These are phyloP conservation scores for Naganishia sp. DNA, from an alignment of 1,284 basidiomycete genomes.

Conservation along the genomic window DNA sequence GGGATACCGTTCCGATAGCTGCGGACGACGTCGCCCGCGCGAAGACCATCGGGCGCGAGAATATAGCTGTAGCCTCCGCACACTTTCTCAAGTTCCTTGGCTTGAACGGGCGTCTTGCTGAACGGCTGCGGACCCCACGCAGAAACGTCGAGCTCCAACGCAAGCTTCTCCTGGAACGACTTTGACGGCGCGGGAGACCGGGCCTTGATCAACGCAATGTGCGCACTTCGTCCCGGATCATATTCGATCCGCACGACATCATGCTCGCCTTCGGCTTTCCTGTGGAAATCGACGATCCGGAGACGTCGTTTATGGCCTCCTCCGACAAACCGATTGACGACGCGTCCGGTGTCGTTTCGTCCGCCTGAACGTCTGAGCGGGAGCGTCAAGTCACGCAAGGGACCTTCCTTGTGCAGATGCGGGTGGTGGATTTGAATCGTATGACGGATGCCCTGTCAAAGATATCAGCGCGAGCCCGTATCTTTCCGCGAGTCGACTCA, in stretches of 20 bases:
- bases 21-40: slow-evolving; percentile 84
- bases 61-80: slow-evolving; percentile 70
- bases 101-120: slow-evolving; percentile 6
- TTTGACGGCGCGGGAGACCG: slow-evolving; percentile 45
- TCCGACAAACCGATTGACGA: slow-evolving; percentile 85
- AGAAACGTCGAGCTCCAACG: slow-evolving; percentile 14
- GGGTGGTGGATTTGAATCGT: slow-evolving; percentile 75
- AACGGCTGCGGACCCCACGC: slow-evolving; percentile 29
- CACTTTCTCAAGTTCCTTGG: slow-evolving; percentile 39
- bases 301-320: slow-evolving; percentile 89
- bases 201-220: slow-evolving; percentile 77
- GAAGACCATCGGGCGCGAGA: slow-evolving; percentile 83
- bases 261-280: slow-evolving; percentile 72
- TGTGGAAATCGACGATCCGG: slow-evolving; percentile 83
- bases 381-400: slow-evolving; percentile 78
- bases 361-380: slow-evolving; percentile 84
- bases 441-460: slow-evolving; percentile 70
- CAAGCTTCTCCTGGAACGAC: slow-evolving; percentile 29
- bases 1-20: slow-evolving; percentile 83
- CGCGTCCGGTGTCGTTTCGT: slow-evolving; percentile 74
- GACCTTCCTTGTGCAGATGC: slow-evolving; percentile 80
- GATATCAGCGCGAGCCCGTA: not conserved
- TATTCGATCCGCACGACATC: slow-evolving; percentile 94
- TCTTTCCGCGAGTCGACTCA: slow-evolving; percentile 35
- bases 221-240: slow-evolving; percentile 89